phyloP scores from a whole-genome alignment of 352 stramenopile species.

The Phytophthora citrophthora region DNA sequence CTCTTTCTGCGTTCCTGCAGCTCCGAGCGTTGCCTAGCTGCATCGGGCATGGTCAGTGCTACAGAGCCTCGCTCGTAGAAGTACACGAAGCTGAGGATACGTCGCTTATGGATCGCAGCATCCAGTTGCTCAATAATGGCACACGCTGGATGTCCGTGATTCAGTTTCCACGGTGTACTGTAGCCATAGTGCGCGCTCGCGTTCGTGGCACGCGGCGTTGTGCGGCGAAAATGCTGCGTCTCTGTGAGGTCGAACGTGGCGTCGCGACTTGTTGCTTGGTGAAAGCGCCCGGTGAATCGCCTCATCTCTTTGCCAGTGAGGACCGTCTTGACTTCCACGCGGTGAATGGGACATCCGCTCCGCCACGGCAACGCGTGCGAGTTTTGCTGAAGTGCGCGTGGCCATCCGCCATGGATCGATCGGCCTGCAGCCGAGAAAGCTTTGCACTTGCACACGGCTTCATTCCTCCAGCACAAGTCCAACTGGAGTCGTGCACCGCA shows the following conservation, averaged over 20 bases:
- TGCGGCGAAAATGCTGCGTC: slow-evolving; percentile 15
- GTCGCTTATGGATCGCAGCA: no score
- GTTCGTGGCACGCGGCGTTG: slow-evolving; percentile 7
- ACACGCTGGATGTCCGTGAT: no score
- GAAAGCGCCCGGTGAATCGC: slow-evolving; percentile 12
- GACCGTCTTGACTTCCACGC: slow-evolving; percentile 16
- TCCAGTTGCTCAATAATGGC: no score
- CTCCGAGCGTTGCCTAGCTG: slow-evolving; percentile 2
- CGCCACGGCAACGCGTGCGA: not conserved
- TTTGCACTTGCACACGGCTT: not conserved
- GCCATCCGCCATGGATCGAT: not conserved
- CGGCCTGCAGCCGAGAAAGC: no score
- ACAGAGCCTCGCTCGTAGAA: not conserved
- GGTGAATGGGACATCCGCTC: slow-evolving; percentile 2
- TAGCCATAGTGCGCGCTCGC: slow-evolving; percentile 1
- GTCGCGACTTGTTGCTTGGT: slow-evolving; percentile 11
- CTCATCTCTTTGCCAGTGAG: slow-evolving; percentile 10
- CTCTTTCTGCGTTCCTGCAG: not conserved
- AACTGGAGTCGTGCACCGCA: slow-evolving; percentile 6
- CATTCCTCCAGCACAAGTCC: slow-evolving; percentile 3
- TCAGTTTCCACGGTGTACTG: not conserved
- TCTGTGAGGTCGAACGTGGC: slow-evolving; percentile 8
- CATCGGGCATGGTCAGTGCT: no score
- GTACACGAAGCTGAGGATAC: not conserved
- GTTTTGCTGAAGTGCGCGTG: slow-evolving; percentile 6